Conservation (phyloP, 2,329 filamentous ascomycete species). For the Onygenales sp. region DNA sequence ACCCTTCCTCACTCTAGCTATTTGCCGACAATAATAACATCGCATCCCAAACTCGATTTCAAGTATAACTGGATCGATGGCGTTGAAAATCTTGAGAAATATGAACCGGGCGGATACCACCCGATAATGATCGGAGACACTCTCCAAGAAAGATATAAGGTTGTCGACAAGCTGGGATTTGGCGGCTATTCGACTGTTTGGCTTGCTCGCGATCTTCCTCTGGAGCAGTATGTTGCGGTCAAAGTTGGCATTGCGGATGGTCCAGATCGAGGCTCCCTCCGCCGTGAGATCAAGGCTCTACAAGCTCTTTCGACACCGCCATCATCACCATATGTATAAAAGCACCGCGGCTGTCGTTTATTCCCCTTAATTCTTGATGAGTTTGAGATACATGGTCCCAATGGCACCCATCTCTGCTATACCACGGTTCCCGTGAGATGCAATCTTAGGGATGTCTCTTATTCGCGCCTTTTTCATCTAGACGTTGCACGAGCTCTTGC, state of each 20-base stretch:
- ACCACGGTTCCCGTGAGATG: conserved; percentile 10
- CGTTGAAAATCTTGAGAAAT: conserved; percentile 22
- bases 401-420: conserved; percentile 10
- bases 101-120: conserved; percentile 26
- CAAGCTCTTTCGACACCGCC: conserved; percentile 11
- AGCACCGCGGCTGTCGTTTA: neutral
- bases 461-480: conserved; percentile 5
- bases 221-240: conserved; percentile 18
- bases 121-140: conserved; percentile 24
- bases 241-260: conserved; percentile 16
- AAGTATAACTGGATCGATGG: conserved; percentile 22
- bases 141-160: conserved; percentile 24
- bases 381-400: conserved; percentile 8
- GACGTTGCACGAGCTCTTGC: conserved; percentile 12
- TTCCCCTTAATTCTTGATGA: conserved; percentile 7
- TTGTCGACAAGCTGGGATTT: conserved; percentile 35
- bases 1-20: no score
- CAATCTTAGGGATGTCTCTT: conserved; percentile 13
- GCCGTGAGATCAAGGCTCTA: conserved; percentile 14
- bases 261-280: conserved; percentile 2
- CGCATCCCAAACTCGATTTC: neutral
- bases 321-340: neutral
- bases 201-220: conserved; percentile 26
- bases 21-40: no score
- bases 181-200: conserved; percentile 35